A percentile compares a stretch with the other conserved stretches of the same genome.
Evolutionary conservation across 495 filamentous ascomycete species (phyloP).

Genomic region (Penicillium argentinense): DNA sequence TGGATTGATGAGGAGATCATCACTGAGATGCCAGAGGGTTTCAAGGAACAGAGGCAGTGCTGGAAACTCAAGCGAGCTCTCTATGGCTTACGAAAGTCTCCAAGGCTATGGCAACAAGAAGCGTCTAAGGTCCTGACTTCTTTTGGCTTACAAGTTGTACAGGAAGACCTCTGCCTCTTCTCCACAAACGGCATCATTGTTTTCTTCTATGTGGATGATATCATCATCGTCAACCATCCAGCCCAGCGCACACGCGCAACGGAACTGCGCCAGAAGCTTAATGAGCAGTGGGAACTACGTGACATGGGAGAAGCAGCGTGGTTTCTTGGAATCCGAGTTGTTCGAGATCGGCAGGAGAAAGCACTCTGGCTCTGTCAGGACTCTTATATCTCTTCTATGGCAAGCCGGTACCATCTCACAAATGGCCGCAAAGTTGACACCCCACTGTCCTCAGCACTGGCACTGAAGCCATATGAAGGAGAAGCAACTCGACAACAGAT

Average conservation of each 20-base stretch:
- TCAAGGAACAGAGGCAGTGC: neutral
- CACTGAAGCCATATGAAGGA: constrained; percentile 3
- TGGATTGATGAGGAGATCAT: neutral
- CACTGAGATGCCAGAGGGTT: constrained; percentile 5
- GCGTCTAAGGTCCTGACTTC: constrained; percentile 9
- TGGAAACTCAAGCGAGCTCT: constrained; percentile 12
- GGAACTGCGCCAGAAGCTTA: neutral
- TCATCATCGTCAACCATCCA: neutral
- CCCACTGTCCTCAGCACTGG: constrained; percentile 8
- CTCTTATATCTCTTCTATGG: constrained; percentile 19
- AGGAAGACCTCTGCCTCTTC: constrained; percentile 21
- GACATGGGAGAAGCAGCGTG: constrained; percentile 5
- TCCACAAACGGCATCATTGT: constrained; percentile 6
- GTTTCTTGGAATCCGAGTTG: constrained; percentile 16
- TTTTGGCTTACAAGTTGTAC: constrained; percentile 17
- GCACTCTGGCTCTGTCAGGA: constrained; percentile 12
- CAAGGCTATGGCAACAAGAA: constrained; percentile 23
- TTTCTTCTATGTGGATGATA: too few relatives aligned
- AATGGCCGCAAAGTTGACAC: constrained; percentile 1
- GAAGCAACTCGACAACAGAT: constrained; percentile 1
- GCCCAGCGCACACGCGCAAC: neutral
- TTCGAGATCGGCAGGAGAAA: constrained; percentile 7
- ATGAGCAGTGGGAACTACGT: neutral
- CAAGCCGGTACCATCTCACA: constrained; percentile 9
- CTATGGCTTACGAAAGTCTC: constrained; percentile 25